These are phyloP conservation scores for Collybia nuda DNA, from an alignment of 768 basidiomycete genomes.

Conservation along the genomic window DNA sequence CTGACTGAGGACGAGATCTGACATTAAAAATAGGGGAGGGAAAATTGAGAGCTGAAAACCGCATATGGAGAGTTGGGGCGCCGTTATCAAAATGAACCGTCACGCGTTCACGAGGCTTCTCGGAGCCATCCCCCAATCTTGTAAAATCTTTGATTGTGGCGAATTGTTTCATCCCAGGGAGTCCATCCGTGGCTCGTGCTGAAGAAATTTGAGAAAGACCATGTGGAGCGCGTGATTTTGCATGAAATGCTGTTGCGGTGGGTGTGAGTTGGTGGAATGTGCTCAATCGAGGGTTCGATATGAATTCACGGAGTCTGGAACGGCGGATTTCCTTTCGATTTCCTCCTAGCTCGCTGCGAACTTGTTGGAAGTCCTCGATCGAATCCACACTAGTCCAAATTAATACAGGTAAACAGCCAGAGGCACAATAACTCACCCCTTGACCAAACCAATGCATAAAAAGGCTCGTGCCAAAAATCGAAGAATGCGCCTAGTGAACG, in stretches of 20 bases:
- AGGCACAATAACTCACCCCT: conserved; percentile 51
- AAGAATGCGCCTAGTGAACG: conserved; percentile 57
- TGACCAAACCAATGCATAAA: conserved; percentile 61
- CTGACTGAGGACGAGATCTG: conserved; percentile 21
- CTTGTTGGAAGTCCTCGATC: conserved; percentile 50
- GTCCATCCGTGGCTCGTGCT: neutral
- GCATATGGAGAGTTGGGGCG: conserved; percentile 52
- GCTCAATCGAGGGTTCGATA: conserved; percentile 55
- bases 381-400: conserved; percentile 43
- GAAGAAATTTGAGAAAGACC: conserved; percentile 11
- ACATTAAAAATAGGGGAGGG: conserved; percentile 32
- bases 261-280: conserved; percentile 58
- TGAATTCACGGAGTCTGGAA: conserved; percentile 43
- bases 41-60: conserved; percentile 50
- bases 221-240: conserved; percentile 24
- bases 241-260: conserved; percentile 37
- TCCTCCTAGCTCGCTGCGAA: conserved; percentile 36
- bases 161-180: conserved; percentile 18
- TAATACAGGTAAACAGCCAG: neutral
- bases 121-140: neutral
- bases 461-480: conserved; percentile 52
- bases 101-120: conserved; percentile 38
- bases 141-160: conserved; percentile 14
- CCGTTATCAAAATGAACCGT: conserved; percentile 46
- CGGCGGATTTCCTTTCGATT: conserved; percentile 14